phyloP scores from a whole-genome alignment of 495 filamentous ascomycete genomes.

The Penicillium coprophilum region DNA sequence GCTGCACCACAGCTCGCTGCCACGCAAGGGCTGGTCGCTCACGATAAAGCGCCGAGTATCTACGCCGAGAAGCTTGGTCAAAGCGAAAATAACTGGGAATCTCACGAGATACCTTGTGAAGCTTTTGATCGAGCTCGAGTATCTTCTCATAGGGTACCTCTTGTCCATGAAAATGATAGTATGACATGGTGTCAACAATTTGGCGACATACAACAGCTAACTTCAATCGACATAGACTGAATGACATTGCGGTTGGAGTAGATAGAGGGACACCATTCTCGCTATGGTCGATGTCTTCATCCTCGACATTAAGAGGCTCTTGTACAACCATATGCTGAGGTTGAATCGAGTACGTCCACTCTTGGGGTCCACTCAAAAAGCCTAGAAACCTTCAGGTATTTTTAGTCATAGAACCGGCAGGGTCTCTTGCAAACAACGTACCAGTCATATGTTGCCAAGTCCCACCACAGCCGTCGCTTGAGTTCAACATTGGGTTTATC shows the following conservation, averaged over 20 bases:
- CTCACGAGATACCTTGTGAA: slow-evolving; percentile 28
- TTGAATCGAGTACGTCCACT: slow-evolving; percentile 48
- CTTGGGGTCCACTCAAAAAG: slow-evolving; percentile 49
- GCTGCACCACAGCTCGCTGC: slow-evolving; percentile 41
- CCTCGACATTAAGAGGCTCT: slow-evolving; percentile 37
- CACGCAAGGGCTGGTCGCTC: slow-evolving; percentile 40
- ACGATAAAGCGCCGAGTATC: slow-evolving; percentile 34
- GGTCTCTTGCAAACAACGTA: slow-evolving; percentile 17
- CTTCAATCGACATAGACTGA: slow-evolving; percentile 40
- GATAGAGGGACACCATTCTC: slow-evolving; percentile 13
- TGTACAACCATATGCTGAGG: slow-evolving; percentile 46
- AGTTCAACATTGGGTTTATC: slow-evolving; percentile 35
- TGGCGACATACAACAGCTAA: slow-evolving; percentile 43
- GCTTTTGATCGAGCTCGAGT: slow-evolving; percentile 35
- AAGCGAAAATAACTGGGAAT: slow-evolving; percentile 39
- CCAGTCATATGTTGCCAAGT: slow-evolving; percentile 49
- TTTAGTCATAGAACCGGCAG: slow-evolving; percentile 15
- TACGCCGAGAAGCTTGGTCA: slow-evolving; percentile 32
- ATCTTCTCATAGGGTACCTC: slow-evolving; percentile 40
- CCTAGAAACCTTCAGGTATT: slow-evolving; percentile 30
- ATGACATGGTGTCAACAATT: slow-evolving; percentile 38
- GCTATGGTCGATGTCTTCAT: slow-evolving; percentile 18
- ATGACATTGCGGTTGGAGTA: slow-evolving; percentile 45
- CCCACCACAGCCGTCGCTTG: slow-evolving; percentile 50
- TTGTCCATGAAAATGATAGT: slow-evolving; percentile 29